A percentile compares a stretch with the other conserved stretches of the same genome.
These are phyloP conservation scores for Aspergillus cristatus DNA, from an alignment of 495 filamentous ascomycete genomes.

Conservation along the genomic window DNA sequence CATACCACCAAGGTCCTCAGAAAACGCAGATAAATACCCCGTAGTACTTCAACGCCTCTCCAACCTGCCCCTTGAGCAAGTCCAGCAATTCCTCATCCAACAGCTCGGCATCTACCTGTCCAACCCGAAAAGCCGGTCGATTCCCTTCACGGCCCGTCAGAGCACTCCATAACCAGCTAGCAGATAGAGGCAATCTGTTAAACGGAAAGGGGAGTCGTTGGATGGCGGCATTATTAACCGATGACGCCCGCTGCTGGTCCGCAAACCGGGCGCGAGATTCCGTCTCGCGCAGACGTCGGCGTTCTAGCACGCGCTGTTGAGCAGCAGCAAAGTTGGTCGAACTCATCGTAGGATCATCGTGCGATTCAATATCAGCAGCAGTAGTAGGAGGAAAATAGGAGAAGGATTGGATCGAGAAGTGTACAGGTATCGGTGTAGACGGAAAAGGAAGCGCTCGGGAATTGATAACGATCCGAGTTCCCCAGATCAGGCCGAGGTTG, in stretches of 20 bases:
- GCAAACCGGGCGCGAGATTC: conserved; percentile 46
- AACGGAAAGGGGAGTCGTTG: conserved; percentile 58
- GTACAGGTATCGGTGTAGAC: background rate
- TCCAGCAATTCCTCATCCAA: conserved; percentile 89
- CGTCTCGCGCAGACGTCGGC: conserved; percentile 61
- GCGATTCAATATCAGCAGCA: conserved; percentile 1
- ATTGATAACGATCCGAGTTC: conserved; percentile 17
- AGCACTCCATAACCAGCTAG: conserved; percentile 55
- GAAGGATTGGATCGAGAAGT: background rate
- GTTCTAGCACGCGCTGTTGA: conserved; percentile 71
- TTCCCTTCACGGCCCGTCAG: conserved; percentile 71
- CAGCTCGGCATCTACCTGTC: conserved; percentile 93
- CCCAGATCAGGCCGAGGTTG: conserved; percentile 32
- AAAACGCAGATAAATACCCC: conserved; percentile 36
- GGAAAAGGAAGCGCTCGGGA: conserved; percentile 8
- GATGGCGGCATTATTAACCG: conserved; percentile 41
- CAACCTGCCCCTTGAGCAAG: conserved; percentile 76
- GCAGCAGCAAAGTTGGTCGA: conserved; percentile 74
- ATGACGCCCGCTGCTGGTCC: conserved; percentile 49
- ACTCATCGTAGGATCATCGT: conserved; percentile 50
- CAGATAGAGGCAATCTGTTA: conserved; percentile 45
- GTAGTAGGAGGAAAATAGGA: background rate
- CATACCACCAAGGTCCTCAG: background rate
- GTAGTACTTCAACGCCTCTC: conserved; percentile 82
- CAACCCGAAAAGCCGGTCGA: conserved; percentile 80